Evolutionary conservation across 2,329 filamentous ascomycete species (phyloP).

Genomic region (Allantophomopsis lycopodina): DNA sequence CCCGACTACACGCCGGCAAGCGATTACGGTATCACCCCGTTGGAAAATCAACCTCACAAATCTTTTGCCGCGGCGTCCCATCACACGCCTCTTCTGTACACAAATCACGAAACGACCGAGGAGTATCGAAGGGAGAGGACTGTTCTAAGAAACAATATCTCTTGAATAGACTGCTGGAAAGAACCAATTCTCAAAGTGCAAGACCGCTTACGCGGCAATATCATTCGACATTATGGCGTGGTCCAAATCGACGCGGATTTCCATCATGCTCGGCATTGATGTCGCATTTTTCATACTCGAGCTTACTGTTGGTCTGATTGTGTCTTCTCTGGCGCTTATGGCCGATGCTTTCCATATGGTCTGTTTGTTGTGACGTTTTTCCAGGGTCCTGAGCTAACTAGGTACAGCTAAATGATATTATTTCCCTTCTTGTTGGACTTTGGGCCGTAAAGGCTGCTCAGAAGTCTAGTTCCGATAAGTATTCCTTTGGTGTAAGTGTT

Average conservation of each 20-base stretch:
- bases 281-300: slow-evolving; percentile 82
- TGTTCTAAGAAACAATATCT: no score
- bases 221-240: slow-evolving; percentile 49
- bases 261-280: slow-evolving; percentile 86
- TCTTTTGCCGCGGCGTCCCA: no score
- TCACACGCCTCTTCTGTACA: no score
- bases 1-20: no score
- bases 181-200: no score
- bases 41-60: no score
- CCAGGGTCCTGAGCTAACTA: slow-evolving; percentile 6
- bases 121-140: no score
- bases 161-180: no score
- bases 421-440: slow-evolving; percentile 80
- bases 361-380: slow-evolving; percentile 14
- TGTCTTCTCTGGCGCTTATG: slow-evolving; percentile 83
- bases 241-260: slow-evolving; percentile 86
- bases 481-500: slow-evolving; percentile 74
- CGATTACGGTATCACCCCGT: no score
- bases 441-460: slow-evolving; percentile 91
- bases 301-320: slow-evolving; percentile 70
- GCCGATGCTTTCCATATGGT: slow-evolving; percentile 99
- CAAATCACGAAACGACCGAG: no score
- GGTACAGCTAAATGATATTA: slow-evolving; percentile 80
- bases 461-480: slow-evolving; percentile 75
- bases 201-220: neutral